These are phyloP conservation scores for Cystobasidiaceae sp. DNA, from an alignment of 1,284 basidiomycete genomes.

Conservation along the genomic window DNA sequence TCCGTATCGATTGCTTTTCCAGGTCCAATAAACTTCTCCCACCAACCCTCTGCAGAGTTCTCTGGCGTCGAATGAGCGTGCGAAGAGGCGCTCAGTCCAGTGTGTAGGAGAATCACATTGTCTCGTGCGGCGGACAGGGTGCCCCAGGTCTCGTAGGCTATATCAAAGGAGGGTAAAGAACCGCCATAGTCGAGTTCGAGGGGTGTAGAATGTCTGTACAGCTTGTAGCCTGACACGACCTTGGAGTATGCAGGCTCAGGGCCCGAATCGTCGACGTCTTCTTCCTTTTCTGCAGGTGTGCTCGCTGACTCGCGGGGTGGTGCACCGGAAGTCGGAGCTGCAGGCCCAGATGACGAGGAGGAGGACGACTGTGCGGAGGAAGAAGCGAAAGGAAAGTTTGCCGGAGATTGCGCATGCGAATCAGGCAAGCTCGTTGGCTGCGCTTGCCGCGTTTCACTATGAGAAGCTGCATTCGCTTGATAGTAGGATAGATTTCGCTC, in stretches of 20 bases:
- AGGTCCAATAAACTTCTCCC: slow-evolving; percentile 97
- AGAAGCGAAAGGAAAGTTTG: not conserved
- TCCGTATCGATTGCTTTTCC: slow-evolving; percentile 90
- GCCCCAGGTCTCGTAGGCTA: slow-evolving; percentile 99
- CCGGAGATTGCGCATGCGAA: not conserved
- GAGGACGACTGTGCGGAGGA: slow-evolving; percentile 5
- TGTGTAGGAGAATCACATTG: slow-evolving; percentile 95
- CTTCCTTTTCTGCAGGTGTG: slow-evolving; percentile 19
- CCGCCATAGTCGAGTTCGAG: slow-evolving; percentile 69
- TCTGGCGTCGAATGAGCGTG: slow-evolving; percentile 79
- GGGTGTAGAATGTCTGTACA: slow-evolving; percentile 50
- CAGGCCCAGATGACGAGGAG: slow-evolving; percentile 9
- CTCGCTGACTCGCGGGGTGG: not conserved
- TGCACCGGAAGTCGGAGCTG: slow-evolving; percentile 26
- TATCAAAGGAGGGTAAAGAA: slow-evolving; percentile 67
- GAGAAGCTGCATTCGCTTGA: not conserved
- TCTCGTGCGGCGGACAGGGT: slow-evolving; percentile 67
- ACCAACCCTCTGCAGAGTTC: slow-evolving; percentile 88
- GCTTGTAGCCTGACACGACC: slow-evolving; percentile 48
- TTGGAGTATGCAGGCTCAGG: slow-evolving; percentile 50
- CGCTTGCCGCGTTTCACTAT: too few species aligned
- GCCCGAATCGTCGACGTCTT: slow-evolving; percentile 40
- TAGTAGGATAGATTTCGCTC: slow-evolving; percentile 24
- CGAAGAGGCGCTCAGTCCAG: slow-evolving; percentile 88
- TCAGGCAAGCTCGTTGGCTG: too few species aligned